Base-by-base conservation (phyloP, 192 early-diverging fungal species). In the Backusella westeae region DNA sequence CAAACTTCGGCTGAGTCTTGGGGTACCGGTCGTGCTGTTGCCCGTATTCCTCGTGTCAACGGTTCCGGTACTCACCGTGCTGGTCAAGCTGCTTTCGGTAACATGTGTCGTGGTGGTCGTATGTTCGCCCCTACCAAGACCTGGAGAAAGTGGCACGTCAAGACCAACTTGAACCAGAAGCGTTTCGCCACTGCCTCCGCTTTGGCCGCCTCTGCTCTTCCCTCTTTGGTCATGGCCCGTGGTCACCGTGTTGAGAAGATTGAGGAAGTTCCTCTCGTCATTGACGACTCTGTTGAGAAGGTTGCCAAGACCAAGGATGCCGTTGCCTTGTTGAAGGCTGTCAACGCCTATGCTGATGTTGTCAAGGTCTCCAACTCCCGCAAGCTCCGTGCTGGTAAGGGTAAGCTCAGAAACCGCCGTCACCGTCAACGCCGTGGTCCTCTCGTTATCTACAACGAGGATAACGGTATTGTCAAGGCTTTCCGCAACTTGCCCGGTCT, bases 41-140 rank as follows among this genome's bases (percentile, higher is more conserved):
- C 98, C 74, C 97, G 98, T 97, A 99, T 99, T 83, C 98, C 98
- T 77, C 96, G 98, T 90, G 98, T 99, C 76, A 89, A 90, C 76
- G 98, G 96, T 82, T 89, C 92, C 69, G 98, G 98, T 88, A 99
- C 97, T 74, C 94, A 96, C 93, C 95, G 98, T 80, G 91, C 98
- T 78, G 98, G 98, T 78, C 98, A 99, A 84, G 96, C 96, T 78
- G 98, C 98, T 85, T 99, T 98, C 89, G 97, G 98, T 82, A 99
- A 99, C 93, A 98, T 98, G 98, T 98, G 96, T 89, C 95, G 97
- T 87, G 95, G 96, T 81, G 98, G 98, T 87, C 94, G 98, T 81
- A 99, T 99, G 98, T 99, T 99, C 83, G 97, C 98, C 76, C 98
- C 98, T 68, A 99, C 95, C 91, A 99, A 99, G 94, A 94, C 93